Evolutionary conservation across 1,284 basidiomycete species (phyloP).

Genomic region (Leccinum insigne): DNA sequence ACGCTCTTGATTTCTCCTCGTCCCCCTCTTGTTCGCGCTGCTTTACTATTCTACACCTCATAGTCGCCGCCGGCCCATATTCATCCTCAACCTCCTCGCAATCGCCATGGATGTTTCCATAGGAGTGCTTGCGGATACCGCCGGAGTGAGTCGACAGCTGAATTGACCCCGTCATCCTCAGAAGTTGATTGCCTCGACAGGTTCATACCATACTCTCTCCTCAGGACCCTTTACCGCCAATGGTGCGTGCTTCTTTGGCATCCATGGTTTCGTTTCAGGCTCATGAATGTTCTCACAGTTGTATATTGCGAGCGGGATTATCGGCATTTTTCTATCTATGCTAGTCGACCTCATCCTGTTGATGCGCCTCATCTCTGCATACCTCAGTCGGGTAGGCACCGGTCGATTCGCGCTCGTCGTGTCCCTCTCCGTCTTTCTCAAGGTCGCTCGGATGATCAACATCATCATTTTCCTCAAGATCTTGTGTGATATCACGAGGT

Average conservation of each 20-base stretch:
- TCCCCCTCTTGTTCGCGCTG: slow-evolving; percentile 32
- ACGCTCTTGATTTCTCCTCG: slow-evolving; percentile 29
- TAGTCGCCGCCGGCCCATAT: slow-evolving; percentile 27
- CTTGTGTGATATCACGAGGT: slow-evolving; percentile 13
- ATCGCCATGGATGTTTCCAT: slow-evolving; percentile 26
- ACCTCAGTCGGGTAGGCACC: slow-evolving; percentile 18
- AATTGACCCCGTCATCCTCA: background rate
- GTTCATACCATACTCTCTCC: slow-evolving; percentile 27
- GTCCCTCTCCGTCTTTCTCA: slow-evolving; percentile 27
- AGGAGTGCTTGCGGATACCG: slow-evolving; percentile 26
- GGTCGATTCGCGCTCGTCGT: slow-evolving; percentile 18
- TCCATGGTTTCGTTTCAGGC: background rate
- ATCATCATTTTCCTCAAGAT: slow-evolving; percentile 26
- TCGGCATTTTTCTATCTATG: slow-evolving; percentile 34
- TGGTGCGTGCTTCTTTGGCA: slow-evolving; percentile 11
- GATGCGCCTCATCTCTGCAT: slow-evolving; percentile 30
- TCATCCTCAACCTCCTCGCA: slow-evolving; percentile 31
- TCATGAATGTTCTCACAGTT: slow-evolving; percentile 11
- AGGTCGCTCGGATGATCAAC: slow-evolving; percentile 24
- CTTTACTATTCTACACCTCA: slow-evolving; percentile 32
- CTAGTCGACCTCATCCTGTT: slow-evolving; percentile 33
- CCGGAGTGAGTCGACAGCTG: slow-evolving; percentile 14
- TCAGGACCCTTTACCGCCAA: slow-evolving; percentile 18
- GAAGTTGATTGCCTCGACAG: slow-evolving; percentile 14
- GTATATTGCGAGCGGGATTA: slow-evolving; percentile 27